Percentiles rank a stretch among this genome's conserved stretches.
These are phyloP conservation scores for Stephanodiscus minutulus DNA, from an alignment of 108 stramenopile species.

Conservation along the genomic window DNA sequence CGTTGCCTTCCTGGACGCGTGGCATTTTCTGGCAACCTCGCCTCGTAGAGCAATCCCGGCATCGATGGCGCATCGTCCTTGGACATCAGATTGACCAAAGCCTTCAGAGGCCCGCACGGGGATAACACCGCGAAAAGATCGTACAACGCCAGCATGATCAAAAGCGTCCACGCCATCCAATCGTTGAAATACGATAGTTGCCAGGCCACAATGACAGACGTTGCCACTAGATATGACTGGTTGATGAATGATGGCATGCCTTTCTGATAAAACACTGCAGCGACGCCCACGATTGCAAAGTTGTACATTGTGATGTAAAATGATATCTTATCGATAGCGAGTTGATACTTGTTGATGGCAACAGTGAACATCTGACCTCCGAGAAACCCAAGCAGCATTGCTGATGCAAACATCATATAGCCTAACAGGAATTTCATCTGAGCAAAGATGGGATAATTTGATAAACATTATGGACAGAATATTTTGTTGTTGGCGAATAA, in stretches of 20 bases:
- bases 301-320: constrained; percentile 89
- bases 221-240: constrained; percentile 89
- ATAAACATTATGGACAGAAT: neutral
- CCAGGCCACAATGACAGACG: constrained; percentile 94
- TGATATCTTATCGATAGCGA: constrained; percentile 80
- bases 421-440: constrained; percentile 88
- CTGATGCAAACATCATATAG: constrained; percentile 85
- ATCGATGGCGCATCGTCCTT: constrained; percentile 84
- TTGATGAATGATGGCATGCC: constrained; percentile 87
- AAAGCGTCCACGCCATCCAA: constrained; percentile 95
- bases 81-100: constrained; percentile 86
- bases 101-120: constrained; percentile 94
- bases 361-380: constrained; percentile 69
- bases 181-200: constrained; percentile 89
- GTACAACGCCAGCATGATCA: constrained; percentile 94
- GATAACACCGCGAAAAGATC: constrained; percentile 95
- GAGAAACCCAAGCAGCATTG: constrained; percentile 86
- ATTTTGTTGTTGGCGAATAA: neutral
- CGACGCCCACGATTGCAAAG: constrained; percentile 89
- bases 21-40: constrained; percentile 61
- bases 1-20: constrained; percentile 36
- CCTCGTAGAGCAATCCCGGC: constrained; percentile 98
- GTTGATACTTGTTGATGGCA: constrained; percentile 74
- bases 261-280: constrained; percentile 91
- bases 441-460: constrained; percentile 6